These are phyloP conservation scores for Meyerozyma sp. DNA, from an alignment of 1,139 yeast genomes.

Conservation along the genomic window DNA sequence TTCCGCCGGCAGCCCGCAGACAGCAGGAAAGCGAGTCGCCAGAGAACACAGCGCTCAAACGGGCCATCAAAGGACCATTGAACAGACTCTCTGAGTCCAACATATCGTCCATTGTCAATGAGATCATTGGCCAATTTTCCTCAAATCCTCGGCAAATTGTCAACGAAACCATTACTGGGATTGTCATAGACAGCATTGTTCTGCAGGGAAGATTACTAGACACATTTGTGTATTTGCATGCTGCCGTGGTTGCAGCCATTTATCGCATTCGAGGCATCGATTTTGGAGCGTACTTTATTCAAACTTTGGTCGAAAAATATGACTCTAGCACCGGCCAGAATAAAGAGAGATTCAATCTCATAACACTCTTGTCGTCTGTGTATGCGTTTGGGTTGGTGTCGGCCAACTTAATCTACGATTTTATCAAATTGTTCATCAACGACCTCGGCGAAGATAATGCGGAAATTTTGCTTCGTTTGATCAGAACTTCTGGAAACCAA, in stretches of 20 bases:
- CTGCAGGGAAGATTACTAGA: slow-evolving; percentile 67
- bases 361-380: slow-evolving; percentile 70
- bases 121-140: slow-evolving; percentile 58
- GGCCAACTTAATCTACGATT: slow-evolving; percentile 70
- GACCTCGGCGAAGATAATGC: slow-evolving; percentile 68
- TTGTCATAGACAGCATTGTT: slow-evolving; percentile 61
- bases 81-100: slow-evolving; percentile 88
- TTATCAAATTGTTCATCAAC: slow-evolving; percentile 52
- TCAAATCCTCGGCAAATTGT: slow-evolving; percentile 73
- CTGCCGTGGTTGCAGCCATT: slow-evolving; percentile 70
- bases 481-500: slow-evolving; percentile 76
- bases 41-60: slow-evolving; percentile 46
- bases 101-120: slow-evolving; percentile 61
- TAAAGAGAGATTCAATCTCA: slow-evolving; percentile 63
- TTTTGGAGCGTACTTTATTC: slow-evolving; percentile 85
- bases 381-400: slow-evolving; percentile 76
- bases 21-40: slow-evolving; percentile 48
- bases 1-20: slow-evolving; percentile 81
- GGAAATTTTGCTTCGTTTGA: slow-evolving; percentile 66
- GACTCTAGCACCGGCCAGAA: slow-evolving; percentile 30
- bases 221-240: slow-evolving; percentile 73
- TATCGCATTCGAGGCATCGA: slow-evolving; percentile 81
- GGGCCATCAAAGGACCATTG: slow-evolving; percentile 70
- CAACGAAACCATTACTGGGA: slow-evolving; percentile 59
- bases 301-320: slow-evolving; percentile 66